phyloP scores from a whole-genome alignment of 2,329 filamentous ascomycete species.

The Penicillium brasilianum region DNA sequence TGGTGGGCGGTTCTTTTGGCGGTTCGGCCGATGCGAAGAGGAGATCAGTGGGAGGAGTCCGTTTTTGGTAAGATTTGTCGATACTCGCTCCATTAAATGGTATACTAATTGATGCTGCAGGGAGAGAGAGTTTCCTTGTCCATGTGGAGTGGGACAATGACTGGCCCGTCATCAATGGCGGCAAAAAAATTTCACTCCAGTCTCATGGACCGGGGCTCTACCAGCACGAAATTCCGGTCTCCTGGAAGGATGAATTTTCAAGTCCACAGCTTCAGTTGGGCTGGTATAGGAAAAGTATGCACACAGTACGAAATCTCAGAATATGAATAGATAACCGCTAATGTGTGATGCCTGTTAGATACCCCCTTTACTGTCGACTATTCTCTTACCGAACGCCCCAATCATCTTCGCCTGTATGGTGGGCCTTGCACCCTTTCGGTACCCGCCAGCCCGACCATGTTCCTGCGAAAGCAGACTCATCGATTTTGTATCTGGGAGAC shows the following conservation, averaged over 20 bases:
- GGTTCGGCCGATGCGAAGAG: slow-evolving; percentile 46
- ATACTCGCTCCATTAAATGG: no score
- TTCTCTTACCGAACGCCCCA: slow-evolving; percentile 52
- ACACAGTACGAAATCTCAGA: not conserved
- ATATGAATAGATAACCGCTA: not conserved
- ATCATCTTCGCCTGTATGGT: slow-evolving; percentile 56
- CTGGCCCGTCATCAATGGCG: slow-evolving; percentile 59
- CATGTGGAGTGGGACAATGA: slow-evolving; percentile 57
- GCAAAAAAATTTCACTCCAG: slow-evolving; percentile 50
- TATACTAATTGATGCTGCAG: slow-evolving; percentile 26
- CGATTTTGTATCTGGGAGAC: slow-evolving; percentile 51
- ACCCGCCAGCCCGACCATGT: slow-evolving; percentile 58
- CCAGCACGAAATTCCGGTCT: slow-evolving; percentile 14
- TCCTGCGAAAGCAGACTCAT: slow-evolving; percentile 60
- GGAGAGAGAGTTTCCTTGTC: slow-evolving; percentile 58
- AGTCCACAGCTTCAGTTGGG: slow-evolving; percentile 33
- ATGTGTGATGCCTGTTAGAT: slow-evolving; percentile 37
- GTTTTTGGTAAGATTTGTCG: slow-evolving; percentile 46
- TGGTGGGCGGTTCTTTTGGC: slow-evolving; percentile 58
- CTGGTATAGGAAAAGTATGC: slow-evolving; percentile 50
- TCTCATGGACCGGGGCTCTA: slow-evolving; percentile 30
- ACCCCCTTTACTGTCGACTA: slow-evolving; percentile 56
- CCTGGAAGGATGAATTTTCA: slow-evolving; percentile 46
- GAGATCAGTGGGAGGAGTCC: slow-evolving; percentile 44
- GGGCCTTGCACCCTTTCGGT: slow-evolving; percentile 58